Conservation (phyloP, 495 filamentous ascomycete genomes). For the Aspergillus olivimuriae region DNA sequence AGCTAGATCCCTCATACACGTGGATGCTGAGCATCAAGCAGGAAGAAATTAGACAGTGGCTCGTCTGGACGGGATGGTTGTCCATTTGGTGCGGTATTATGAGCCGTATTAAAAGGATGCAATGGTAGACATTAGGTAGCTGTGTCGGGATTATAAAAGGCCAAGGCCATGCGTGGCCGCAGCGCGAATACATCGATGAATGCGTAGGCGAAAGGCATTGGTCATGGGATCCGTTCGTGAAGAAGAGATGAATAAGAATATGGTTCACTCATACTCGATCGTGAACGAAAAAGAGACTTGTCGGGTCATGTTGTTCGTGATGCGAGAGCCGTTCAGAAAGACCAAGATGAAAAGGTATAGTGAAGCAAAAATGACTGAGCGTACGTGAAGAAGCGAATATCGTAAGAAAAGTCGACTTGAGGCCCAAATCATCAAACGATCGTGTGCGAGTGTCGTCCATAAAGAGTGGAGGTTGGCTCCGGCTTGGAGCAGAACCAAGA, state of each 20-base stretch:
- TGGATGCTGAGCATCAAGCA: no score
- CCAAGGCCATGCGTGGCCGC: no score
- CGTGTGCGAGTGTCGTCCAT: background rate
- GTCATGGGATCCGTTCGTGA: background rate
- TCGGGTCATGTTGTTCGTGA: background rate
- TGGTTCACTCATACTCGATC: background rate
- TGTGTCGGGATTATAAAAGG: background rate
- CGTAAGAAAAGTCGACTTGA: background rate
- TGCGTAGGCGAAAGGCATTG: no score
- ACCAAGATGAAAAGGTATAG: background rate
- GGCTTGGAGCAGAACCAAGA: conserved; percentile 14
- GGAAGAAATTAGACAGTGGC: no score
- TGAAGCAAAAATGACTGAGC: background rate
- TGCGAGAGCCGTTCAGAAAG: conserved; percentile 5
- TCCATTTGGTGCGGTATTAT: no score
- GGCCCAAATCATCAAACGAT: conserved; percentile 3
- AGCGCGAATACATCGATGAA: no score
- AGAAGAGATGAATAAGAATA: background rate
- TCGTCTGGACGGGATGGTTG: no score
- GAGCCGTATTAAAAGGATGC: no score
- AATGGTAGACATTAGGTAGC: no score
- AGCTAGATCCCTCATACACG: no score
- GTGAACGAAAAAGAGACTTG: background rate
- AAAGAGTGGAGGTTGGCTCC: conserved; percentile 7
- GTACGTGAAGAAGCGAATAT: background rate